phyloP scores from a whole-genome alignment of 495 filamentous ascomycete genomes.

The Gamarada debralockiae region DNA sequence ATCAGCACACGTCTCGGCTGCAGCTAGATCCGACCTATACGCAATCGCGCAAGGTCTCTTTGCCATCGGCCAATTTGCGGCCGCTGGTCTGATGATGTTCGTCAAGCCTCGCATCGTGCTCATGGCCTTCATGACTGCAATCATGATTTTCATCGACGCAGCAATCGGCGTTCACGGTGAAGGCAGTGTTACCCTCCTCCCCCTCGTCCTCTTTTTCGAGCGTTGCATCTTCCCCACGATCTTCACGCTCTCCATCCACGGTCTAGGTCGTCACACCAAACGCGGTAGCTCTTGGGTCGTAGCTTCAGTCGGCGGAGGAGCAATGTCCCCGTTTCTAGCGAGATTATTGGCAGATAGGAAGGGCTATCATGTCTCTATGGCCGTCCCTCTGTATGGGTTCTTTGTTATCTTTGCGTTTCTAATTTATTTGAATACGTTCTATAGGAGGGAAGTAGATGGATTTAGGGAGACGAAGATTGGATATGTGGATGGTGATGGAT shows the following conservation, averaged over 20 bases:
- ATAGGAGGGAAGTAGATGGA: no score
- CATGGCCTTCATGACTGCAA: constrained; percentile 39
- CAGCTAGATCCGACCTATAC: constrained; percentile 50
- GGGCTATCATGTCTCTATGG: no score
- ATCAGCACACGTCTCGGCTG: constrained; percentile 26
- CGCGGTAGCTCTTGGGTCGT: no score
- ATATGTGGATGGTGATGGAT: no score
- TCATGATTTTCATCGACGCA: constrained; percentile 56
- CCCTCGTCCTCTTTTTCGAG: constrained; percentile 65
- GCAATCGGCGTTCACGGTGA: constrained; percentile 48
- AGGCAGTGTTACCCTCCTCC: constrained; percentile 54
- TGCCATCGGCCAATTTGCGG: constrained; percentile 61
- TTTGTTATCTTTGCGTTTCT: no score
- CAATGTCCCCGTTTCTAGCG: no score
- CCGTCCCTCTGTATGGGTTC: no score
- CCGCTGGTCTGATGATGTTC: constrained; percentile 45
- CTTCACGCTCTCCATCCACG: constrained; percentile 60
- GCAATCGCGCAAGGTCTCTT: constrained; percentile 66
- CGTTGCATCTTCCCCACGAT: constrained; percentile 67
- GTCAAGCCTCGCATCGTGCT: constrained; percentile 51
- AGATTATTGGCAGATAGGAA: no score
- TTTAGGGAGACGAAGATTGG: no score
- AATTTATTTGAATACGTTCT: no score
- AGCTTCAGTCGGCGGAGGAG: no score
- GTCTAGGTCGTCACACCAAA: no score